phyloP scores from a whole-genome alignment of 2,329 filamentous ascomycete species.

The Beauveria sp. region DNA sequence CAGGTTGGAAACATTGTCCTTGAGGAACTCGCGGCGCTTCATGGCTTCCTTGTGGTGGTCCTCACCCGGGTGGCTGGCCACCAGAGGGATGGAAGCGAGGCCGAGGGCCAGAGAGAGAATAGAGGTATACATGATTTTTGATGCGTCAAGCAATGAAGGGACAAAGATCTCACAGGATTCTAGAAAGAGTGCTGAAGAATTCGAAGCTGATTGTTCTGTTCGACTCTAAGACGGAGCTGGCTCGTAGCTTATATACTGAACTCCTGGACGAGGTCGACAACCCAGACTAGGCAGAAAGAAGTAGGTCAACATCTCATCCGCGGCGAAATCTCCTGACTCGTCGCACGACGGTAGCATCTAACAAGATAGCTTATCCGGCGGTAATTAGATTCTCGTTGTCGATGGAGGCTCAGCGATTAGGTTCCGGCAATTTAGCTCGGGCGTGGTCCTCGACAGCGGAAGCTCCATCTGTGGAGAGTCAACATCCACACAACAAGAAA shows the following conservation, averaged over 20 bases:
- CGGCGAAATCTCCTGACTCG: not conserved
- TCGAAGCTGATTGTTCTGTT: no score
- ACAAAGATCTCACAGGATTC: no score
- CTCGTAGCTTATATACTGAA: no score
- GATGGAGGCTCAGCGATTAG: not conserved
- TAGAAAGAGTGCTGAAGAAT: no score
- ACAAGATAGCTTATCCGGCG: not conserved
- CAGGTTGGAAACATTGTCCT: slow-evolving; percentile 31
- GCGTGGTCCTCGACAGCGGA: not conserved
- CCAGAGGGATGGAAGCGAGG: slow-evolving; percentile 13
- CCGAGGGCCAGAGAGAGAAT: not conserved
- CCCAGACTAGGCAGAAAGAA: no score
- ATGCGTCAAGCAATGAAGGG: no score
- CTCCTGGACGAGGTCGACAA: no score
- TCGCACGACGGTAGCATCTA: not conserved
- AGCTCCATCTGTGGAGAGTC: not conserved
- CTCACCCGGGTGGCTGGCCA: slow-evolving; percentile 35
- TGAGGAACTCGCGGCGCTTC: slow-evolving; percentile 36
- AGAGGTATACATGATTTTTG: not conserved
- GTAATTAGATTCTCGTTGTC: not conserved
- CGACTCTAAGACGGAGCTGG: no score
- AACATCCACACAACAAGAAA: not conserved
- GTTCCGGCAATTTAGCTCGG: not conserved
- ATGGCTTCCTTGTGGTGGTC: slow-evolving; percentile 35
- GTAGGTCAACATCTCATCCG: no score